A percentile compares a stretch with the other conserved stretches of the same genome.
Evolutionary conservation across 495 filamentous ascomycete species (phyloP).

Genomic region (Annulohypoxylon nitens): DNA sequence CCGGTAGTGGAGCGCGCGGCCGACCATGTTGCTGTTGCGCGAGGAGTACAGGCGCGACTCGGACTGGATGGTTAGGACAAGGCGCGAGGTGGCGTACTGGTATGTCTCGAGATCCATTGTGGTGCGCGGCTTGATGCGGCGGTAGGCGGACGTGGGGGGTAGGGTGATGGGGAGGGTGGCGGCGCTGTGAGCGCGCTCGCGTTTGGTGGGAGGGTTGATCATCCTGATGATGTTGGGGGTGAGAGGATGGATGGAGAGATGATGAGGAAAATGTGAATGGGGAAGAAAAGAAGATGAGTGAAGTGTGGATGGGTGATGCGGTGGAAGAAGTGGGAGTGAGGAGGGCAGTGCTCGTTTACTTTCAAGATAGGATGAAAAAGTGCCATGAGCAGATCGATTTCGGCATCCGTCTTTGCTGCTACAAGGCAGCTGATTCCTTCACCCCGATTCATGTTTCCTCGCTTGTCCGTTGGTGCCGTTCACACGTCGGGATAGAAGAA

Average conservation of each 20-base stretch:
- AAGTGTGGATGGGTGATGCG: background rate
- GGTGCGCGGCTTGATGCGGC: background rate
- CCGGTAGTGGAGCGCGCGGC: conserved; percentile 1
- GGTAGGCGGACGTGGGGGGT: background rate
- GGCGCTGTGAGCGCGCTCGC: background rate
- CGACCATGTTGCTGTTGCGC: background rate
- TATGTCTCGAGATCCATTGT: conserved; percentile 16
- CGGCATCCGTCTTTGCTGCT: background rate
- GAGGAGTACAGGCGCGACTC: background rate
- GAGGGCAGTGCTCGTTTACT: background rate
- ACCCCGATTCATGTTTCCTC: background rate
- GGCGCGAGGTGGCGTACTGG: conserved; percentile 9
- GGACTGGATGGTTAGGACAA: background rate
- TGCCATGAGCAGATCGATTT: background rate
- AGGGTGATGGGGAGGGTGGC: background rate
- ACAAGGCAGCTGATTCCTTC: background rate
- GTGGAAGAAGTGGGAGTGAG: background rate
- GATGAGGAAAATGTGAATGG: background rate
- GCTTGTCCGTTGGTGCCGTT: background rate
- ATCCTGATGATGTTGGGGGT: background rate
- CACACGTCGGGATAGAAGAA: background rate
- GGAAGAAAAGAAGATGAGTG: background rate
- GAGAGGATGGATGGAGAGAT: background rate
- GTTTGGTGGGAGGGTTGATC: background rate
- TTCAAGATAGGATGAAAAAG: background rate